Conservation (phyloP, 805 yeast genomes). For the Ogataea methanolica region DNA sequence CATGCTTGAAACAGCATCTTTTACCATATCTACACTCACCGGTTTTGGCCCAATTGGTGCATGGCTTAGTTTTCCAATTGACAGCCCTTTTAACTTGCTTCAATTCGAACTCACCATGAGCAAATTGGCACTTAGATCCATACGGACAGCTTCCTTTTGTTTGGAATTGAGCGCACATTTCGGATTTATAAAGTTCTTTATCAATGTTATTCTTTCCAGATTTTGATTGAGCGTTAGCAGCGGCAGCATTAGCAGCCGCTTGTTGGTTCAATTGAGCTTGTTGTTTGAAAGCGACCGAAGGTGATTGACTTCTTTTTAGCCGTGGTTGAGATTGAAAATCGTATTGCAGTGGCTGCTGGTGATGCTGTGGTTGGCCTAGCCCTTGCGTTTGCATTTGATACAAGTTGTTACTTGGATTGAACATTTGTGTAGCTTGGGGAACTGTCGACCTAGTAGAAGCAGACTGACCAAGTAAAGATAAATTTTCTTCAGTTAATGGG, state of each 20-base stretch:
- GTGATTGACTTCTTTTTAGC: not conserved
- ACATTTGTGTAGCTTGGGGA: not conserved
- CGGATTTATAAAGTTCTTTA: constrained; percentile 82
- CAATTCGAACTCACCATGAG: constrained; percentile 80
- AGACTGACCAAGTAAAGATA: constrained; percentile 23
- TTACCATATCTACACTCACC: constrained; percentile 87
- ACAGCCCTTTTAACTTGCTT: constrained; percentile 67
- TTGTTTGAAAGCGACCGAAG: not conserved
- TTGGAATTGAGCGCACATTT: constrained; percentile 75
- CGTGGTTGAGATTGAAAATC: not conserved
- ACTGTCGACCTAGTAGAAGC: not conserved
- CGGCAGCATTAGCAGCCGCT: not conserved
- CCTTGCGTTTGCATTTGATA: not conserved
- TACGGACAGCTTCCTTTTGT: constrained; percentile 76
- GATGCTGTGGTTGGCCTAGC: not conserved
- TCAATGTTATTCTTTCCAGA: constrained; percentile 11
- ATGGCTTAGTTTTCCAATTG: constrained; percentile 88
- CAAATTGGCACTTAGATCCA: constrained; percentile 90
- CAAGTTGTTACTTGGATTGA: not conserved
- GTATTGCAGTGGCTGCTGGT: not conserved
- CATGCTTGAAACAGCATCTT: constrained; percentile 90
- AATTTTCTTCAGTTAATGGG: constrained; percentile 36
- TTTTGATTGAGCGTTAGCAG: not conserved
- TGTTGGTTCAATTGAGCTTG: constrained; percentile 8
- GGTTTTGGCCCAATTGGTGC: constrained; percentile 79